These are phyloP conservation scores for Cyberlindnera maritima DNA, from an alignment of 805 yeast genomes.

Conservation along the genomic window DNA sequence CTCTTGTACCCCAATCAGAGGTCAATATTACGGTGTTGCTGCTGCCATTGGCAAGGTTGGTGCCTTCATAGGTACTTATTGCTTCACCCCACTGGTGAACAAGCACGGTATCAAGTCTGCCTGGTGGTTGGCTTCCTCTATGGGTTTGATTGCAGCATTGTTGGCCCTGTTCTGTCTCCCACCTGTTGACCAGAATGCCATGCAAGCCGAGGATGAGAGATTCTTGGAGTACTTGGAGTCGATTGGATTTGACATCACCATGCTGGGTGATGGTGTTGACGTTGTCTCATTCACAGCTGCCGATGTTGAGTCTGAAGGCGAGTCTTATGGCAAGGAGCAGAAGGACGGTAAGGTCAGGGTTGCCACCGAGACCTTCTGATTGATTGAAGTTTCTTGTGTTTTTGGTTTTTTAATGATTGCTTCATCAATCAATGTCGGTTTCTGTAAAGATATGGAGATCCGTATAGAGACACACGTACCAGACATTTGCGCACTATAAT, in stretches of 20 bases:
- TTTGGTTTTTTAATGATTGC: too few species aligned
- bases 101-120: constrained; percentile 72
- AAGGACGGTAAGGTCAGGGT: not conserved
- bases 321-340: not conserved
- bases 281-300: not conserved
- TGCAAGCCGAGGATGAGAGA: constrained; percentile 69
- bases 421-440: too few species aligned
- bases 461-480: too few species aligned
- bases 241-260: constrained; percentile 68
- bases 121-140: constrained; percentile 75
- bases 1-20: constrained; percentile 82
- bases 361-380: not conserved
- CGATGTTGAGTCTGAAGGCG: constrained; percentile 1
- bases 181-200: constrained; percentile 77
- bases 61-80: constrained; percentile 87
- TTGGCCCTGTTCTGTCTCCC: constrained; percentile 74
- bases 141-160: constrained; percentile 70
- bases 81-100: constrained; percentile 76
- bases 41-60: constrained; percentile 93
- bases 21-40: constrained; percentile 85
- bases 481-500: too few species aligned
- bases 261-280: constrained; percentile 46
- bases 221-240: constrained; percentile 65
- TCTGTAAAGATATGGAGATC: too few species aligned
- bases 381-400: too few species aligned